phyloP scores from a whole-genome alignment of 345 rosid genomes.

The Aurinia saxatilis region DNA sequence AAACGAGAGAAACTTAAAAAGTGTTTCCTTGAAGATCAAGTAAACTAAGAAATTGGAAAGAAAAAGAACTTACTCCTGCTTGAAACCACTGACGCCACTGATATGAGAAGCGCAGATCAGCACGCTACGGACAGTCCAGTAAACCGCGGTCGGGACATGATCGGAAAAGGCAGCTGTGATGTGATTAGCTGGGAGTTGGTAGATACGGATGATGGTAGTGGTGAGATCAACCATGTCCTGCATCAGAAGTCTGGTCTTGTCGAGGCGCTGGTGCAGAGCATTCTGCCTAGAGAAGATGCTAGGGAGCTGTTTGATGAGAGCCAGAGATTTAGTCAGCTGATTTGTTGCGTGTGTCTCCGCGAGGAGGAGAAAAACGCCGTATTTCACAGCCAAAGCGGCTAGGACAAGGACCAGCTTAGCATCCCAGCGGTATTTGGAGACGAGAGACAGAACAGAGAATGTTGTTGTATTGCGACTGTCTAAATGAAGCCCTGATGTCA shows the following conservation, averaged over 20 bases:
- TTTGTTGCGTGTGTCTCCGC: conserved; percentile 57
- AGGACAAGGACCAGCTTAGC: conserved; percentile 66
- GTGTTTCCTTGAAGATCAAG: conserved; percentile 1
- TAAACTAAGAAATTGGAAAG: not conserved
- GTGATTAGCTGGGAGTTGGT: conserved; percentile 57
- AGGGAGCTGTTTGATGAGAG: conserved; percentile 70
- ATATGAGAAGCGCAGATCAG: conserved; percentile 63
- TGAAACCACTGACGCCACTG: conserved; percentile 43
- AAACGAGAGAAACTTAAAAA: not conserved
- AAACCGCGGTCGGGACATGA: conserved; percentile 63
- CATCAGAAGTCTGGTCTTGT: conserved; percentile 44
- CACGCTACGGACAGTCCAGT: conserved; percentile 72
- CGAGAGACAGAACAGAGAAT: conserved; percentile 43
- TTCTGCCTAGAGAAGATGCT: conserved; percentile 42
- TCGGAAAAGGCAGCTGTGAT: conserved; percentile 37
- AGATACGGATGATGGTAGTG: conserved; percentile 46
- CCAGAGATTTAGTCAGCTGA: conserved; percentile 73
- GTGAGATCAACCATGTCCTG: conserved; percentile 56
- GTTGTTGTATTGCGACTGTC: conserved; percentile 35
- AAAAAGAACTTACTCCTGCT: conserved; percentile 44
- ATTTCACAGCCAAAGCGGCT: conserved; percentile 76
- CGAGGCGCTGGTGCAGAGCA: conserved; percentile 45
- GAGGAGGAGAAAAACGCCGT: conserved; percentile 76
- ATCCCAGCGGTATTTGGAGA: conserved; percentile 64
- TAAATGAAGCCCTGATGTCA: conserved; percentile 23